Conservation (phyloP, 2,329 filamentous ascomycete species). For the Ophiosphaerella herpotricha region DNA sequence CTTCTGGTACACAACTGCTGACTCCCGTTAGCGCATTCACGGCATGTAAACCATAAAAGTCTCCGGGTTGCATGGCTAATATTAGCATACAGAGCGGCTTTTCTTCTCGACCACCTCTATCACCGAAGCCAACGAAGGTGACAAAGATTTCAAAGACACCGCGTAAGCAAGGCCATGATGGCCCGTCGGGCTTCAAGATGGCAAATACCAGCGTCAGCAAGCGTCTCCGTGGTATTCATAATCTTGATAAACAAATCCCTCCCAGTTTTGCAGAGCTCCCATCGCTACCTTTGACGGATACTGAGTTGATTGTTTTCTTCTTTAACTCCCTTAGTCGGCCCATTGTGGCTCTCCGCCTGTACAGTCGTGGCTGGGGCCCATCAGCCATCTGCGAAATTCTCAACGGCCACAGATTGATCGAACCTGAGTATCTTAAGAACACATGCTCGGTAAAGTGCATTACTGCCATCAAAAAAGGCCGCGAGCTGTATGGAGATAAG, state of each 20-base stretch:
- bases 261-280: constrained; percentile 21
- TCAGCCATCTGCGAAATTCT: constrained; percentile 22
- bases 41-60: too few relatives aligned
- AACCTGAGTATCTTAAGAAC: constrained; percentile 34
- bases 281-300: constrained; percentile 30
- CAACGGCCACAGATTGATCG: constrained; percentile 28
- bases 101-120: not conserved
- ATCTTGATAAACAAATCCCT: constrained; percentile 20
- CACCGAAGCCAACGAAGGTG: not conserved
- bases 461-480: constrained; percentile 25
- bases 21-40: too few relatives aligned
- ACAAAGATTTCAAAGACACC: constrained; percentile 5
- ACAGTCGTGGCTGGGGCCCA: constrained; percentile 31
- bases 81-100: not conserved
- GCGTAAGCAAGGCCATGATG: constrained; percentile 16
- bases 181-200: constrained; percentile 9
- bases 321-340: constrained; percentile 33
- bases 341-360: constrained; percentile 30
- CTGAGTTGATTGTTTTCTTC: constrained; percentile 39
- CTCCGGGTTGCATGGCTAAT: too few relatives aligned
- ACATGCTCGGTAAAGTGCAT: constrained; percentile 37
- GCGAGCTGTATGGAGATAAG: constrained; percentile 10
- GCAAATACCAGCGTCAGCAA: constrained; percentile 16
- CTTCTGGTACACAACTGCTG: too few relatives aligned
- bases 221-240: constrained; percentile 18